These are phyloP conservation scores for Tirmania nivea DNA, from an alignment of 495 filamentous ascomycete genomes.

Conservation along the genomic window DNA sequence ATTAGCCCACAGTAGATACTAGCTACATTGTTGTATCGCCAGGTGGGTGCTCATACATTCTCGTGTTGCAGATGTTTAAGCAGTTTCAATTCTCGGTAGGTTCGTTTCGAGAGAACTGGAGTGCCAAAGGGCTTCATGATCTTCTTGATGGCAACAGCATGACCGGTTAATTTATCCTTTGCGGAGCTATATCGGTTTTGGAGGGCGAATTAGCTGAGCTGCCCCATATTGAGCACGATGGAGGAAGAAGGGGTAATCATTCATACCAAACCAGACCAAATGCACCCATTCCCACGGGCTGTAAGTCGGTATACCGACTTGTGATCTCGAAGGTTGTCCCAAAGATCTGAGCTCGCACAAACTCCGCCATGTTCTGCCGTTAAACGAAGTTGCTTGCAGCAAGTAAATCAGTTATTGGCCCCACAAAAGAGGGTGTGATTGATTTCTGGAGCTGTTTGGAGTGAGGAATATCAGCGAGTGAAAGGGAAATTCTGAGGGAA, in stretches of 20 bases:
- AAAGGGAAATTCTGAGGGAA: no score
- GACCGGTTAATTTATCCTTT: conserved; percentile 85
- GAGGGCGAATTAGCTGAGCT: background rate
- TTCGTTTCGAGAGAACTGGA: conserved; percentile 87
- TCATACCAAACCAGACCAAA: conserved; percentile 93
- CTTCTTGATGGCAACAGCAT: conserved; percentile 96
- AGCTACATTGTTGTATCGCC: background rate
- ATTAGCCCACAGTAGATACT: no score
- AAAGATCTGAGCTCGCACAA: conserved; percentile 97
- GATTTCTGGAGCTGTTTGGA: background rate
- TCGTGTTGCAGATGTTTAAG: conserved; percentile 92
- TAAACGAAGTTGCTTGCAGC: no score
- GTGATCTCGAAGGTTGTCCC: conserved; percentile 99
- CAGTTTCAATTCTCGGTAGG: conserved; percentile 91
- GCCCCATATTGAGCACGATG: background rate
- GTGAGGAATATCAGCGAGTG: conserved; percentile 4
- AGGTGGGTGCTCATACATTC: conserved; percentile 40
- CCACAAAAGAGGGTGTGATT: no score
- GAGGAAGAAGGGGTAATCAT: background rate
- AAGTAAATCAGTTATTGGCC: no score
- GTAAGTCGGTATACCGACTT: conserved; percentile 95
- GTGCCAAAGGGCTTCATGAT: conserved; percentile 99
- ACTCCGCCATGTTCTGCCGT: conserved; percentile 59
- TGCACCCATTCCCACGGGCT: conserved; percentile 96
- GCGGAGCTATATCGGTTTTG: conserved; percentile 45